phyloP scores from a whole-genome alignment of 352 stramenopile species.

The Phytophthora sansomeana region DNA sequence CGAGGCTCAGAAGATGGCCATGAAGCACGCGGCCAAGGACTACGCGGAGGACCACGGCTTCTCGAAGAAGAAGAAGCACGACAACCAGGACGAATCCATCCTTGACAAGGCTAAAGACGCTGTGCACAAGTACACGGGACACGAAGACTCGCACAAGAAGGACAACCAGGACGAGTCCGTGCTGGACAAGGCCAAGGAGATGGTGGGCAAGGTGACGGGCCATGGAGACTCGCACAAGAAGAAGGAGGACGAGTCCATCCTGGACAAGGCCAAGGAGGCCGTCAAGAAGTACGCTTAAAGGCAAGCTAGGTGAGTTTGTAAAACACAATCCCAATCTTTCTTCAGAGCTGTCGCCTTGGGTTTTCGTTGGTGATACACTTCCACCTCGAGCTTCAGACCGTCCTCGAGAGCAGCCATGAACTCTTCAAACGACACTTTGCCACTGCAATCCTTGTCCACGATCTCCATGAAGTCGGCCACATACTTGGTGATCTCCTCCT shows the following conservation, averaged over 20 bases:
- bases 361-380: conserved; percentile 65
- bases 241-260: conserved; percentile 32
- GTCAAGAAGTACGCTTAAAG: conserved; percentile 28
- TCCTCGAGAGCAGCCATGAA: conserved; percentile 83
- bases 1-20: conserved; percentile 21
- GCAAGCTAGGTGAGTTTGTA: conserved; percentile 3
- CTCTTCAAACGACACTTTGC: conserved; percentile 83
- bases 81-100: conserved; percentile 29
- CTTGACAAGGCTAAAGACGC: conserved; percentile 29
- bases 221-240: conserved; percentile 27
- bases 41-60: conserved; percentile 37
- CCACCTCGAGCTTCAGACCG: conserved; percentile 79
- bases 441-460: conserved; percentile 70
- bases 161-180: conserved; percentile 23
- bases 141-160: conserved; percentile 9
- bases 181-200: conserved; percentile 35
- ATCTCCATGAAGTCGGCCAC: conserved; percentile 79
- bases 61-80: conserved; percentile 25
- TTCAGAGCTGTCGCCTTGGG: conserved; percentile 39
- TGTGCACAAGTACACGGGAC: conserved; percentile 10
- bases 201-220: conserved; percentile 28
- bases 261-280: conserved; percentile 33
- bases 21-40: conserved; percentile 26
- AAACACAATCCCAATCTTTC: neutral
- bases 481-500: conserved; percentile 80